A percentile compares a stretch with the other conserved stretches of the same genome.
Evolutionary conservation across 306 rosid genomes (phyloP).

Genomic region (Sindora glabra): DNA sequence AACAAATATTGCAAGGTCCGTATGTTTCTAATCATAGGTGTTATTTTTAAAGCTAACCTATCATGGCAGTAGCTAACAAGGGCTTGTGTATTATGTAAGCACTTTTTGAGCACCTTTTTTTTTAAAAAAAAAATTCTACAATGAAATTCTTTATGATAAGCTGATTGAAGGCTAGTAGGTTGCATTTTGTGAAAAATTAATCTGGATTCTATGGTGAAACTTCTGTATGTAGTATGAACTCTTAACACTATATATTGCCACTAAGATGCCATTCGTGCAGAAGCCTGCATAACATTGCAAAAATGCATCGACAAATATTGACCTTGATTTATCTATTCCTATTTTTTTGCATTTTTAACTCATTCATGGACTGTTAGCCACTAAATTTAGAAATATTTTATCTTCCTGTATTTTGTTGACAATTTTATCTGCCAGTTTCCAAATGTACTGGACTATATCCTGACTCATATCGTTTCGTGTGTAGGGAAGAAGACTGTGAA

Average conservation of each 20-base stretch:
- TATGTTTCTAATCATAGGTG: not conserved
- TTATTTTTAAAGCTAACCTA: constrained; percentile 2
- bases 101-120: not conserved
- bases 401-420: not conserved
- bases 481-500: constrained; percentile 60
- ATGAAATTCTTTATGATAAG: not conserved
- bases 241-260: not conserved
- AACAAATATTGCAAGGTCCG: constrained; percentile 71
- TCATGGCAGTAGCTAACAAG: not conserved
- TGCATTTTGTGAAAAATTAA: not conserved
- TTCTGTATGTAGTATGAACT: not conserved
- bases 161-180: not conserved
- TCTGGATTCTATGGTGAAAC: not conserved
- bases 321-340: not conserved
- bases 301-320: constrained; percentile 1
- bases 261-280: not conserved
- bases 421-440: constrained; percentile 1
- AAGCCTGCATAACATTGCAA: not conserved
- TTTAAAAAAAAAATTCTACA: constrained; percentile 7
- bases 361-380: not conserved
- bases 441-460: not conserved
- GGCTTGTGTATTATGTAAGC: not conserved
- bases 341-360: not conserved
- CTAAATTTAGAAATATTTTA: not conserved
- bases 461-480: not conserved